These are phyloP conservation scores for Orbilia quercus DNA, from an alignment of 2,329 filamentous ascomycete species.

Conservation along the genomic window DNA sequence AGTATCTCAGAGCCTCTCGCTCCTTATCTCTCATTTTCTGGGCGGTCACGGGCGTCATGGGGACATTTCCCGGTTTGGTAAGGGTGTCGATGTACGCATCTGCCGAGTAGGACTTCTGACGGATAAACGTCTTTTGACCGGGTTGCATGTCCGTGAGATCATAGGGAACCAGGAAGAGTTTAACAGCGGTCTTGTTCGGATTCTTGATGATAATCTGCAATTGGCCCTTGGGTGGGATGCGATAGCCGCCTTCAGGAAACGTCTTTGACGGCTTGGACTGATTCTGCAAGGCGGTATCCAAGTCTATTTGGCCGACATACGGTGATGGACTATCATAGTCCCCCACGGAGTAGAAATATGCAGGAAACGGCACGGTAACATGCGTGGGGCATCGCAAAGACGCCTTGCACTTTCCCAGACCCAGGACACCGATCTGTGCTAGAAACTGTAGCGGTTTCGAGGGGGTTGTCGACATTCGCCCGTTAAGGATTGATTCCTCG, in stretches of 20 bases:
- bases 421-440: slow-evolving; percentile 93
- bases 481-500: slow-evolving; percentile 93
- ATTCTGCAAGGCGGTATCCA: slow-evolving; percentile 77
- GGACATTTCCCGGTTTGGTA: slow-evolving; percentile 60
- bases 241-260: slow-evolving; percentile 87
- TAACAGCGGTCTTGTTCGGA: slow-evolving; percentile 96
- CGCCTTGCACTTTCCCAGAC: slow-evolving; percentile 86
- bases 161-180: slow-evolving; percentile 93
- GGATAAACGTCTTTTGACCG: slow-evolving; percentile 93
- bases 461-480: slow-evolving; percentile 95
- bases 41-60: slow-evolving; percentile 53
- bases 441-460: slow-evolving; percentile 92
- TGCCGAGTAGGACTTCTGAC: slow-evolving; percentile 91
- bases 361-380: slow-evolving; percentile 88
- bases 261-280: slow-evolving; percentile 71
- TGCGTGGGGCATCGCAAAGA: slow-evolving; percentile 87
- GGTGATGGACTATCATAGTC: slow-evolving; percentile 83
- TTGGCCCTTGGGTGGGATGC: slow-evolving; percentile 92
- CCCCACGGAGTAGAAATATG: slow-evolving; percentile 79
- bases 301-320: slow-evolving; percentile 91
- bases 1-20: slow-evolving; percentile 82
- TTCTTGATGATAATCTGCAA: slow-evolving; percentile 98
- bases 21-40: slow-evolving; percentile 63
- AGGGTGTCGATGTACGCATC: slow-evolving; percentile 66
- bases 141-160: slow-evolving; percentile 91